Evolutionary conservation across 1,284 basidiomycete genomes (phyloP).

Genomic region (Ustilago tritici): DNA sequence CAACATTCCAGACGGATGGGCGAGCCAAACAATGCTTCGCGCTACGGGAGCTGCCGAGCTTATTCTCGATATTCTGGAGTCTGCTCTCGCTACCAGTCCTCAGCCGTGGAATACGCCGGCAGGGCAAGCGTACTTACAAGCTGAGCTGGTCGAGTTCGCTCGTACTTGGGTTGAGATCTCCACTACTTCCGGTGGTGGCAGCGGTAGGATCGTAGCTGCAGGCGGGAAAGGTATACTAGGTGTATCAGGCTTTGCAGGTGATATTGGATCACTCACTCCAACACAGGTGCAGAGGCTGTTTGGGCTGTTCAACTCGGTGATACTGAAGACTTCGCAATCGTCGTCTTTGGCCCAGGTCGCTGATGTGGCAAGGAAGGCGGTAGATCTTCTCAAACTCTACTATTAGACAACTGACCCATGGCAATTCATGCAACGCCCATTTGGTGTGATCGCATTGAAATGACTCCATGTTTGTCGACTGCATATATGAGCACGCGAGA

Average conservation of each 20-base stretch:
- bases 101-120: constrained; percentile 62
- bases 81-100: constrained; percentile 77
- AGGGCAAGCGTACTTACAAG: constrained; percentile 58
- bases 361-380: constrained; percentile 26
- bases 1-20: constrained; percentile 76
- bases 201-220: background rate
- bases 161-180: constrained; percentile 54
- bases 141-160: constrained; percentile 53
- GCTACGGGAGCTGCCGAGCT: constrained; percentile 81
- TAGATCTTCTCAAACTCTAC: constrained; percentile 45
- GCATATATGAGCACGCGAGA: too few species aligned
- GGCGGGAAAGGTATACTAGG: background rate
- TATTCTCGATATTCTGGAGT: constrained; percentile 85
- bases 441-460: too few species aligned
- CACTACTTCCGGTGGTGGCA: constrained; percentile 19
- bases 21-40: constrained; percentile 79
- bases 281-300: constrained; percentile 34
- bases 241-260: constrained; percentile 15
- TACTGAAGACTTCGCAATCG: constrained; percentile 26
- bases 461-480: too few species aligned
- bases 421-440: too few species aligned
- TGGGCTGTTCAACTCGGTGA: constrained; percentile 26
- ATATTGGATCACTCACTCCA: constrained; percentile 15
- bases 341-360: constrained; percentile 2
- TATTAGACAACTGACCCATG: constrained; percentile 14